These are phyloP conservation scores for Plasmodium vinckei DNA, from an alignment of 169 alveolate genomes.

Conservation along the genomic window DNA sequence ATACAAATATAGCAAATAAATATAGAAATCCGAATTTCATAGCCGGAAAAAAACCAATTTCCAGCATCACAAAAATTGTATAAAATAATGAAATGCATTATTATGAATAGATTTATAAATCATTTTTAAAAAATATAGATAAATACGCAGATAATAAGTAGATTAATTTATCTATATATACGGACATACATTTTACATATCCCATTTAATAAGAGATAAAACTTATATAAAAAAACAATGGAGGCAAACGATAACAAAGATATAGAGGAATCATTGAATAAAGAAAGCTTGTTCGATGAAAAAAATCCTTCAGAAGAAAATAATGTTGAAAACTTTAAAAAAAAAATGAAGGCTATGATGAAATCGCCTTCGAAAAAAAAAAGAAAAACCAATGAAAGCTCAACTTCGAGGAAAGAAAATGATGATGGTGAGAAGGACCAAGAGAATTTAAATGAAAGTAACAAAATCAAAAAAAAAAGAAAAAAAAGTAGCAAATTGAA, in stretches of 20 bases:
- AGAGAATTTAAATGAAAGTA: background rate
- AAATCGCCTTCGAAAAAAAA: constrained; percentile 2
- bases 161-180: too few species aligned
- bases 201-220: background rate
- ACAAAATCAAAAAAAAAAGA: background rate
- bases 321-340: constrained; percentile 20
- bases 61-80: too few species aligned
- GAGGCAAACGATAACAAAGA: background rate
- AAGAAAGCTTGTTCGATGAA: constrained; percentile 5
- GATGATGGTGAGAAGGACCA: background rate
- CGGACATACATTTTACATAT: too few species aligned
- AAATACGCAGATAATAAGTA: too few species aligned
- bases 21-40: too few species aligned
- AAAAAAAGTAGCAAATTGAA: background rate
- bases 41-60: too few species aligned
- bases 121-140: too few species aligned
- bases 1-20: too few species aligned
- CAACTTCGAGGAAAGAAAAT: constrained; percentile 1
- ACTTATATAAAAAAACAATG: constrained; percentile 13
- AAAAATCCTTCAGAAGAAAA: constrained; percentile 6
- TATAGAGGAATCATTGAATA: constrained; percentile 7
- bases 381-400: constrained; percentile 35
- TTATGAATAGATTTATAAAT: too few species aligned
- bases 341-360: constrained; percentile 10
- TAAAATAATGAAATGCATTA: too few species aligned